Evolutionary conservation across 1,139 yeast genomes (phyloP).

Genomic region (Yamadazyma trypodendri): DNA sequence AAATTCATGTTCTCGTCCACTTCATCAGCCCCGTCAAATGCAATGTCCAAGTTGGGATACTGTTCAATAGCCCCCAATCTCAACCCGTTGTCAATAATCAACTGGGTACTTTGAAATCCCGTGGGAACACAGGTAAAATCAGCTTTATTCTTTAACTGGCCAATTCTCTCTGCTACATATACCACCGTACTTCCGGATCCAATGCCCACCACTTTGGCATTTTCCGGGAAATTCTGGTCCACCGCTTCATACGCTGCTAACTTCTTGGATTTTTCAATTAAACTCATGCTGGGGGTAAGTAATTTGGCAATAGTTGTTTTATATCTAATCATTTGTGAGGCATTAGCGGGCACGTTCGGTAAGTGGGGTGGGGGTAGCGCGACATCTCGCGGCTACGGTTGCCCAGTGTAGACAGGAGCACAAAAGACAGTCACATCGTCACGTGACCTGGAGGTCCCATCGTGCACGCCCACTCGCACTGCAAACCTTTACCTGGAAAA

Average conservation of each 20-base stretch:
- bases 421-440: slow-evolving; percentile 4
- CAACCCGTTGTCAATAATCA: slow-evolving; percentile 81
- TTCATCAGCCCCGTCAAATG: slow-evolving; percentile 99
- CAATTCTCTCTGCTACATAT: slow-evolving; percentile 91
- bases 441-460: not conserved
- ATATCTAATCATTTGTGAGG: not conserved
- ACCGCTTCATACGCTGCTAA: slow-evolving; percentile 91
- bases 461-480: not conserved
- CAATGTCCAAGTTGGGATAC: slow-evolving; percentile 76
- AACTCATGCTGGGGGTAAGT: slow-evolving; percentile 12
- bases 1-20: slow-evolving; percentile 75
- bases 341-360: not conserved
- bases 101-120: slow-evolving; percentile 90
- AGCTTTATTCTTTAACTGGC: slow-evolving; percentile 59
- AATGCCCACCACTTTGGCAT: slow-evolving; percentile 80
- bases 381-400: no score
- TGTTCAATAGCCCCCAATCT: slow-evolving; percentile 80
- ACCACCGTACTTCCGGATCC: slow-evolving; percentile 98
- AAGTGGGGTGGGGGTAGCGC: no score
- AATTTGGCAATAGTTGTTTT: not conserved
- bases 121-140: slow-evolving; percentile 85
- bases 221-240: slow-evolving; percentile 74
- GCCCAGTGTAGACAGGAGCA: not conserved
- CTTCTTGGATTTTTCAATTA: slow-evolving; percentile 70
- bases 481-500: not conserved